Conservation (phyloP, 1,139 yeast genomes). For the Hanseniaspora uvarum region DNA sequence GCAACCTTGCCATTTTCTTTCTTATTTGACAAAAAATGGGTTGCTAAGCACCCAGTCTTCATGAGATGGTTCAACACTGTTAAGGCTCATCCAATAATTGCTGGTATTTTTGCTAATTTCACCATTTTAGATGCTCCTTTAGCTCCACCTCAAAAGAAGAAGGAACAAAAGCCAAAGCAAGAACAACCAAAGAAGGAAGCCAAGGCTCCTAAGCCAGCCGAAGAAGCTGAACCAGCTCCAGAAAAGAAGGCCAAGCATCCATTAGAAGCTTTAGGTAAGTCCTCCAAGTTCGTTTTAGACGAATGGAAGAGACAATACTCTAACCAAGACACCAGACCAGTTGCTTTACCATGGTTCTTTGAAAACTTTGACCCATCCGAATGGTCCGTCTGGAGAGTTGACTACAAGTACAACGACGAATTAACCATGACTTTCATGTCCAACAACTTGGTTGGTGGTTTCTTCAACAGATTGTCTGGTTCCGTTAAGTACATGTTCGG, state of each 20-base stretch:
- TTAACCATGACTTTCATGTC: slow-evolving; percentile 96
- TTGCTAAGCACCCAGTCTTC: slow-evolving; percentile 59
- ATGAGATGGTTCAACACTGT: slow-evolving; percentile 84
- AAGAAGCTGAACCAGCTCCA: slow-evolving; percentile 29
- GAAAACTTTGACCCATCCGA: slow-evolving; percentile 83
- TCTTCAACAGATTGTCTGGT: slow-evolving; percentile 88
- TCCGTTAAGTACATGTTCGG: slow-evolving; percentile 95
- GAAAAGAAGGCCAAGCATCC: slow-evolving; percentile 79
- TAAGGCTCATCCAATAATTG: slow-evolving; percentile 41
- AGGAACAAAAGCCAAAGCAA: slow-evolving; percentile 28
- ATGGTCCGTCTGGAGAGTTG: slow-evolving; percentile 93
- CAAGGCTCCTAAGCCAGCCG: slow-evolving; percentile 29
- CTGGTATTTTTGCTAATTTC: slow-evolving; percentile 39
- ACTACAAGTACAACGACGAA: slow-evolving; percentile 96
- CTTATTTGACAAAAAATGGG: slow-evolving; percentile 70
- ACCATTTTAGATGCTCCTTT: slow-evolving; percentile 56
- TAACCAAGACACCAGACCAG: slow-evolving; percentile 92
- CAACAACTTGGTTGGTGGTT: slow-evolving; percentile 95
- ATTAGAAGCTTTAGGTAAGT: slow-evolving; percentile 67
- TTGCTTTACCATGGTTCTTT: slow-evolving; percentile 98
- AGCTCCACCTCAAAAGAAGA: slow-evolving; percentile 45
- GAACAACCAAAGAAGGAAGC: slow-evolving; percentile 29
- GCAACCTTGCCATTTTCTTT: slow-evolving; percentile 54
- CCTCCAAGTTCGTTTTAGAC: slow-evolving; percentile 60
- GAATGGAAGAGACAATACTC: slow-evolving; percentile 97